Base-by-base conservation (phyloP, 345 rosid species). In the Durio zibethinus region DNA sequence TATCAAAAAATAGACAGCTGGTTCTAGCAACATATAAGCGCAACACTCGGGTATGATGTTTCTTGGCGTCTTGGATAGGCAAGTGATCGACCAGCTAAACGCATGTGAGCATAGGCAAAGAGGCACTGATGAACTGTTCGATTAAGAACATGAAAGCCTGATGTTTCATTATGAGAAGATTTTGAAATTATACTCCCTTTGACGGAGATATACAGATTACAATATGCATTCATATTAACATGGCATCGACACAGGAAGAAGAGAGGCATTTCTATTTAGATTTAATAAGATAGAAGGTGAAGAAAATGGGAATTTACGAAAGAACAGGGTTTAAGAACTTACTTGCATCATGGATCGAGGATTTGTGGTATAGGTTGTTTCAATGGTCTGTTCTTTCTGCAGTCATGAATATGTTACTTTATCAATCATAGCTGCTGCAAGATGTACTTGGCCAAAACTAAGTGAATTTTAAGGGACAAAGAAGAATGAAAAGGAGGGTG, bases 301-400 rank as follows among this genome's bases (percentile, higher is more conserved):
- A 47, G 40, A 54, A 50, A 33, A 52, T 0, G 45, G 10, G 3
- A 56, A 8, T 48, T 33, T 48, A 35, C 42, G 35, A 25, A 21
- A 50, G 48, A 29, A 45, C 68, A 54, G 42, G 1, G 21, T 70
- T 38, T 48, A 76, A 70, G 40, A 60, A 40, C 90, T 83, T 78
- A 93, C 99, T 82, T 95, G 99, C 98, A 95, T 95, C 99, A 95
- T 95, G 21, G 98, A 87, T 56, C 85, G 88, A 7, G 89, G 91
- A 87, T 93, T 95, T 53, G 93, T 85, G 40, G 97, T 90, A 78
- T 95, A 95, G 3, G 99, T 92, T 74, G 99, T 90, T 79, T 89
- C 97, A 27, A 95, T 76, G 75, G 89, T 95, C 69, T 76, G 86
- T 79, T 94, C 94, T 79, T 86, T 92, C 98, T 94, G 90, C 85